phyloP scores from a whole-genome alignment of 345 rosid species.

The Laguncularia racemosa region DNA sequence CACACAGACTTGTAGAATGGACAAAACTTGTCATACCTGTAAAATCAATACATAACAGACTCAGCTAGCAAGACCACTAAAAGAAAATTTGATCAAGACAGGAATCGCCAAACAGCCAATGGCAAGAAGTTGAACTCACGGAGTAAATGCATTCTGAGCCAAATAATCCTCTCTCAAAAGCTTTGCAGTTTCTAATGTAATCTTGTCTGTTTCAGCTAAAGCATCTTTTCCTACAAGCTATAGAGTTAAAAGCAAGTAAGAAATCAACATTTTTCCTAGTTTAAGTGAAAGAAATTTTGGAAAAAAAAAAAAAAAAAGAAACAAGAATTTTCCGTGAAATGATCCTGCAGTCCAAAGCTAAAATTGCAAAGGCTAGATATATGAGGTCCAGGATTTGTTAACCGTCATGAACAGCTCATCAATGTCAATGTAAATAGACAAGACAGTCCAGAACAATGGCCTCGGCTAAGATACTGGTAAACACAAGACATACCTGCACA shows the following conservation, averaged over 20 bases:
- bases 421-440: slow-evolving; percentile 1
- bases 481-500: slow-evolving; percentile 63
- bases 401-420: not conserved
- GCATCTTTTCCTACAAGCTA: slow-evolving; percentile 99
- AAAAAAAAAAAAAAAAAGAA: no score
- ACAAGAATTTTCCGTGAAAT: no score
- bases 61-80: not conserved
- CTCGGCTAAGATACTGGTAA: not conserved
- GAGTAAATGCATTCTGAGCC: slow-evolving; percentile 98
- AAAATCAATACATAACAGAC: slow-evolving; percentile 11
- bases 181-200: slow-evolving; percentile 94
- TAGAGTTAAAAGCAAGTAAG: slow-evolving; percentile 11
- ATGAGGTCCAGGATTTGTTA: no score
- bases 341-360: no score
- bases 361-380: no score
- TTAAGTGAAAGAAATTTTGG: no score
- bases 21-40: slow-evolving; percentile 93
- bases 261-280: not conserved
- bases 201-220: slow-evolving; percentile 91
- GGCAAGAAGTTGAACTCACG: slow-evolving; percentile 43
- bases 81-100: not conserved
- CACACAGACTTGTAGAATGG: slow-evolving; percentile 99
- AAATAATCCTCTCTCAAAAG: slow-evolving; percentile 98
- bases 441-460: not conserved
- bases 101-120: not conserved